Evolutionary conservation across 257 asterid species (phyloP).

Genomic region (Fraxinus anomala): DNA sequence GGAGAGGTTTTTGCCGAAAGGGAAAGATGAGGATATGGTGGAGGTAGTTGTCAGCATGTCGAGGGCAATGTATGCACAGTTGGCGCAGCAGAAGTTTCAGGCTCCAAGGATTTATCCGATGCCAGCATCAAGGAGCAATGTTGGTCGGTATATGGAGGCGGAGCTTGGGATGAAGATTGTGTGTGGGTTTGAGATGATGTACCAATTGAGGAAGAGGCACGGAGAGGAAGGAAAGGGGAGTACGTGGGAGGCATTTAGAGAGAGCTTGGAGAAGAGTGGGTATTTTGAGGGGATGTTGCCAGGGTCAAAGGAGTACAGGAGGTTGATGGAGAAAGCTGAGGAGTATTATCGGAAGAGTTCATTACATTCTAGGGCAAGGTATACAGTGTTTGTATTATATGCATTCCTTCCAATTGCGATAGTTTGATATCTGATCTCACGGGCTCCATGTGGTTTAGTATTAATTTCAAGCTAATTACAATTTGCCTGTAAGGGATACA

Average conservation of each 20-base stretch:
- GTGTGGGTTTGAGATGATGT: slow-evolving; percentile 98
- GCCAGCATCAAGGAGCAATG: slow-evolving; percentile 62
- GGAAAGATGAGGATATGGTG: slow-evolving; percentile 75
- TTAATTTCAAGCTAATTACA: not conserved
- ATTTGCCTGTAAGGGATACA: not conserved
- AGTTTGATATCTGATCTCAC: slow-evolving; percentile 5
- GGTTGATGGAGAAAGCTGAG: slow-evolving; percentile 77
- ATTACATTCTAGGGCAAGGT: slow-evolving; percentile 66
- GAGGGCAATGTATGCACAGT: slow-evolving; percentile 93
- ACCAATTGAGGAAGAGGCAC: slow-evolving; percentile 71
- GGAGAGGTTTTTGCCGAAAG: slow-evolving; percentile 71
- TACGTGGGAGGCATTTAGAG: slow-evolving; percentile 80
- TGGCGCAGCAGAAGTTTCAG: slow-evolving; percentile 83
- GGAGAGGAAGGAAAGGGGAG: slow-evolving; percentile 90
- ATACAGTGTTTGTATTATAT: not conserved
- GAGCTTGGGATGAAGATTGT: slow-evolving; percentile 90
- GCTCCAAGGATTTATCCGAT: slow-evolving; percentile 83
- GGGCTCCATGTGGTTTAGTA: not conserved
- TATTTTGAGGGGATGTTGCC: slow-evolving; percentile 77
- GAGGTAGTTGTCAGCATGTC: slow-evolving; percentile 70
- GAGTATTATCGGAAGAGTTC: slow-evolving; percentile 65
- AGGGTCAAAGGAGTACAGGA: slow-evolving; percentile 74
- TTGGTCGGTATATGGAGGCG: slow-evolving; percentile 64
- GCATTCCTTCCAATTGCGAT: slow-evolving; percentile 7
- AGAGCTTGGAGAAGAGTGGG: slow-evolving; percentile 69